phyloP scores from a whole-genome alignment of 2,329 filamentous ascomycete genomes.

The Fusarium nelsonii region DNA sequence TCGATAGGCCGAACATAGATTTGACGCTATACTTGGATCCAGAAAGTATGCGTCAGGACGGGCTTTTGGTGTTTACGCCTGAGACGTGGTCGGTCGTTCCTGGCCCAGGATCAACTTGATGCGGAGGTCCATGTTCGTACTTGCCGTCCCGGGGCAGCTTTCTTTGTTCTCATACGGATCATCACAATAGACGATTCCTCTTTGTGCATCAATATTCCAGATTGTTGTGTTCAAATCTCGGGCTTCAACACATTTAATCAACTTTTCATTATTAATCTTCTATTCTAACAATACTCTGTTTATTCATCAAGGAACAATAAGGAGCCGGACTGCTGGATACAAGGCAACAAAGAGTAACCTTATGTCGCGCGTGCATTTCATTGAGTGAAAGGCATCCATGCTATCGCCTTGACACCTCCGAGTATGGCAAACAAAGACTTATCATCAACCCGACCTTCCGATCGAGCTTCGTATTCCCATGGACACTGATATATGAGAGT shows the following conservation, averaged over 20 bases:
- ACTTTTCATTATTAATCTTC: too few species aligned
- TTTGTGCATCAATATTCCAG: not conserved
- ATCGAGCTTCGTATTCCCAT: not conserved
- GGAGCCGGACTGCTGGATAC: not conserved
- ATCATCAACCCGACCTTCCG: not conserved
- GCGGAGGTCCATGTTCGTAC: not conserved
- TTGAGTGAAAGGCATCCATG: not conserved
- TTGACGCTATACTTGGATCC: conserved; percentile 57
- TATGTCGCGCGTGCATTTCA: not conserved
- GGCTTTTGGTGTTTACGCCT: conserved; percentile 40
- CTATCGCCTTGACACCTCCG: not conserved
- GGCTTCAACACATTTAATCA: too few species aligned
- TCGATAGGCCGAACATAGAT: conserved; percentile 49
- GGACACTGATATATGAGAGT: not conserved
- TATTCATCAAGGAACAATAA: not conserved
- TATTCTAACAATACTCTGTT: not conserved
- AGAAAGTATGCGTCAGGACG: conserved; percentile 43
- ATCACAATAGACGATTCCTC: not conserved
- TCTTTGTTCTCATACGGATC: not conserved
- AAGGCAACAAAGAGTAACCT: not conserved
- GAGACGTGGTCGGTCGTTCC: conserved; percentile 36
- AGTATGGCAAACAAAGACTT: not conserved
- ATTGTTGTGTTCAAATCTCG: not conserved
- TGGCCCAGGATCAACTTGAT: not conserved
- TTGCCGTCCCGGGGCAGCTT: fast-evolving